Evolutionary conservation across 1,139 yeast species (phyloP).

Genomic region (Wickerhamomyces sp.): DNA sequence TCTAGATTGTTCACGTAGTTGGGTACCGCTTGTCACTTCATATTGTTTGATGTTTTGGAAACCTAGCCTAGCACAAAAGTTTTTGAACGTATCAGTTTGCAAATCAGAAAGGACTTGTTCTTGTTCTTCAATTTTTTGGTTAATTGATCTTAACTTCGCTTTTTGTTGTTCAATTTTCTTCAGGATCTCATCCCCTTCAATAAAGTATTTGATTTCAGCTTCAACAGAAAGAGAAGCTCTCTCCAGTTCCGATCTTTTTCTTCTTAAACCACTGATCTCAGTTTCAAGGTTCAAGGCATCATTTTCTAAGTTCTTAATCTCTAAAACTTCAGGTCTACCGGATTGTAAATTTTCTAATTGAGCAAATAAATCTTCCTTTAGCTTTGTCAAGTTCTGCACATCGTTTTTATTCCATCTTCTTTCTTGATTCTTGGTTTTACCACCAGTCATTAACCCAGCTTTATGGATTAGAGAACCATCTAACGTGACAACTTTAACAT

Average conservation of each 20-base stretch:
- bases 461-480: slow-evolving; percentile 84
- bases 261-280: slow-evolving; percentile 46
- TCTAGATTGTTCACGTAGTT: slow-evolving; percentile 54
- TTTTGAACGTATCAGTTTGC: slow-evolving; percentile 44
- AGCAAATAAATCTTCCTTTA: slow-evolving; percentile 57
- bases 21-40: slow-evolving; percentile 62
- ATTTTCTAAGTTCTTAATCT: slow-evolving; percentile 58
- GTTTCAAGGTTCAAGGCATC: slow-evolving; percentile 48
- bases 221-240: slow-evolving; percentile 50
- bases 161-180: slow-evolving; percentile 27
- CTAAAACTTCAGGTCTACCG: slow-evolving; percentile 49
- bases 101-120: slow-evolving; percentile 32
- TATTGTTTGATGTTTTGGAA: slow-evolving; percentile 58
- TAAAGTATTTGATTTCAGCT: slow-evolving; percentile 53
- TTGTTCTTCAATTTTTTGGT: slow-evolving; percentile 22
- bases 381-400: slow-evolving; percentile 48
- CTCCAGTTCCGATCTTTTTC: slow-evolving; percentile 44
- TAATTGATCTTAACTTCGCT: slow-evolving; percentile 18
- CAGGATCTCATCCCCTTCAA: slow-evolving; percentile 31
- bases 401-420: slow-evolving; percentile 76
- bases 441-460: slow-evolving; percentile 94
- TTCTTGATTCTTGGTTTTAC: slow-evolving; percentile 40
- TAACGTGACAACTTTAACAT: slow-evolving; percentile 69
- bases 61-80: slow-evolving; percentile 51
- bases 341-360: slow-evolving; percentile 49